These are phyloP conservation scores for Cladosporium sp. DNA, from an alignment of 2,329 filamentous ascomycete genomes.

Conservation along the genomic window DNA sequence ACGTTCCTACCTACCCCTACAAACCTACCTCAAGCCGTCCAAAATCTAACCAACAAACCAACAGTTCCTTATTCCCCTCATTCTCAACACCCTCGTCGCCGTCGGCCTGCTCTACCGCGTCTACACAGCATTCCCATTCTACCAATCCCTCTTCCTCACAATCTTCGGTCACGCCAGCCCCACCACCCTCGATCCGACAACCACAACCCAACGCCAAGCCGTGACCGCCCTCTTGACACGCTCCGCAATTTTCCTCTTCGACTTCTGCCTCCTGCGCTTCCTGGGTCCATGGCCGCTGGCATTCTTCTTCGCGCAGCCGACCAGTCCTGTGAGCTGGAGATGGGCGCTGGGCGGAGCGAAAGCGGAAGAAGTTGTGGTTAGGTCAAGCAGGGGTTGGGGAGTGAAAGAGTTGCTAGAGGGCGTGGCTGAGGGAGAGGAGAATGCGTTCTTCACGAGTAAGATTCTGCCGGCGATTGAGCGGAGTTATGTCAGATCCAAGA, in stretches of 20 bases:
- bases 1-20: background rate
- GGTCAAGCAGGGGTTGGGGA: constrained; percentile 72
- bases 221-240: constrained; percentile 56
- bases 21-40: background rate
- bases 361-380: constrained; percentile 75
- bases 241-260: constrained; percentile 63
- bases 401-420: constrained; percentile 51
- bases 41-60: background rate
- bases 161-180: constrained; percentile 63
- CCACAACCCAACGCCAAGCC: constrained; percentile 55
- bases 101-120: constrained; percentile 64
- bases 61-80: constrained; percentile 67
- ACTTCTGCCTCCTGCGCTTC: constrained; percentile 56
- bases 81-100: constrained; percentile 68
- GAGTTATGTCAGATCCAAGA: constrained; percentile 67
- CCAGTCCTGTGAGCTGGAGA: constrained; percentile 68
- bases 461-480: constrained; percentile 67
- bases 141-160: constrained; percentile 62
- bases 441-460: constrained; percentile 55
- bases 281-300: constrained; percentile 45
- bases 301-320: constrained; percentile 58
- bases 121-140: constrained; percentile 66
- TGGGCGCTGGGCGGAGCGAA: constrained; percentile 71
- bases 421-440: constrained; percentile 50
- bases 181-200: constrained; percentile 58